Evolutionary conservation across 495 filamentous ascomycete species (phyloP).

Genomic region (Xylaria castorea): DNA sequence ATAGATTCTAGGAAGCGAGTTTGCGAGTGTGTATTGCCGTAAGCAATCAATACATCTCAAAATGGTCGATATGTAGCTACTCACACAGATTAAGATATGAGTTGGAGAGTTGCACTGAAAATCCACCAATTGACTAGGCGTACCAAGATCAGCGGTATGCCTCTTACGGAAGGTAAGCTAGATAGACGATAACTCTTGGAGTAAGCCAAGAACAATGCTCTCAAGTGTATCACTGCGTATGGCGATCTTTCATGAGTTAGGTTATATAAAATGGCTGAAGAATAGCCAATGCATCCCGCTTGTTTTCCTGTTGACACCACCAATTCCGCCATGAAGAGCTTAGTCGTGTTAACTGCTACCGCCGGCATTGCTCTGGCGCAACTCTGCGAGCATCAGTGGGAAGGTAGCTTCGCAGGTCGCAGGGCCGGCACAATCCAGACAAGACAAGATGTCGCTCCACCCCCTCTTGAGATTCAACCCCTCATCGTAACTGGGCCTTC

Average conservation of each 20-base stretch:
- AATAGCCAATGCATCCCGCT: background rate
- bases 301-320: background rate
- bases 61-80: background rate
- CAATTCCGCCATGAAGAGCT: conserved; percentile 22
- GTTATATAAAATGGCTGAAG: conserved; percentile 4
- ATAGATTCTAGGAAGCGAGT: background rate
- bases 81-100: background rate
- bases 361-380: conserved; percentile 26
- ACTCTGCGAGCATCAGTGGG: conserved; percentile 39
- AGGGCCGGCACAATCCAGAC: conserved; percentile 27
- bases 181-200: conserved; percentile 10
- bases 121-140: conserved; percentile 3
- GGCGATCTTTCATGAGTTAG: conserved; percentile 1
- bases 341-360: conserved; percentile 23
- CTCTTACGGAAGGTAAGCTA: conserved; percentile 18
- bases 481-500: conserved; percentile 39
- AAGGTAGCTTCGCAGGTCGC: conserved; percentile 33
- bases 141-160: background rate
- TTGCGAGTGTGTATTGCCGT: background rate
- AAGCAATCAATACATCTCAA: background rate
- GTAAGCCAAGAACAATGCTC: conserved; percentile 16
- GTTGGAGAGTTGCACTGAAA: background rate
- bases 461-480: conserved; percentile 37
- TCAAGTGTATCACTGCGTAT: background rate
- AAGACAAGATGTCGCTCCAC: conserved; percentile 30